A percentile compares a stretch with the other conserved stretches of the same genome.
These are phyloP conservation scores for Porpolomopsis calyptriformis DNA, from an alignment of 768 basidiomycete genomes.

Conservation along the genomic window DNA sequence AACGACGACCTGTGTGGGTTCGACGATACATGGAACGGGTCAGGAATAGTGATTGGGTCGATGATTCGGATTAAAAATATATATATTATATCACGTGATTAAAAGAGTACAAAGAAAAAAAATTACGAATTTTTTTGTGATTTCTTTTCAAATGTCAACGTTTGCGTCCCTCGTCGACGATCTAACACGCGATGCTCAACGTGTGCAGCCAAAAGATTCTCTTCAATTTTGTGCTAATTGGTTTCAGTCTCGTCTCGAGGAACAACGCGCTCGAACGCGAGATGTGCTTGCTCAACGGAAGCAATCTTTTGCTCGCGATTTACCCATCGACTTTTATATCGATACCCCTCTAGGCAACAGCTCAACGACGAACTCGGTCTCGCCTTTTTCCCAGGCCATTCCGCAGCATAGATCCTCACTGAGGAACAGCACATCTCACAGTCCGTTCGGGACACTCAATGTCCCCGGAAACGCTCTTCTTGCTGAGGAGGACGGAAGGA, in stretches of 20 bases:
- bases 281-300: conserved; percentile 49
- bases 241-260: conserved; percentile 84
- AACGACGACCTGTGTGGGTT: conserved; percentile 50
- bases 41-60: conserved; percentile 55
- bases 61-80: conserved; percentile 44
- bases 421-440: conserved; percentile 43
- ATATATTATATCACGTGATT: conserved; percentile 11
- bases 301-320: conserved; percentile 33
- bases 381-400: conserved; percentile 46
- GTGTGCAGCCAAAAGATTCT: conserved; percentile 80
- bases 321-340: conserved; percentile 49
- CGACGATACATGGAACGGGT: conserved; percentile 55
- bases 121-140: too few relatives aligned
- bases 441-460: conserved; percentile 72
- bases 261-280: conserved; percentile 67
- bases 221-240: conserved; percentile 91
- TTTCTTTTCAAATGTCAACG: too few relatives aligned
- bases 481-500: conserved; percentile 26
- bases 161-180: conserved; percentile 78
- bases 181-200: conserved; percentile 74
- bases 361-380: conserved; percentile 32
- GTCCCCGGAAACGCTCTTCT: conserved; percentile 74
- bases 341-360: conserved; percentile 35
- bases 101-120: background rate
- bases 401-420: conserved; percentile 42